Percentiles rank a stretch among this genome's conserved stretches.
Conservation (phyloP, 2,329 filamentous ascomycete genomes). For the Zalaria sp. region DNA sequence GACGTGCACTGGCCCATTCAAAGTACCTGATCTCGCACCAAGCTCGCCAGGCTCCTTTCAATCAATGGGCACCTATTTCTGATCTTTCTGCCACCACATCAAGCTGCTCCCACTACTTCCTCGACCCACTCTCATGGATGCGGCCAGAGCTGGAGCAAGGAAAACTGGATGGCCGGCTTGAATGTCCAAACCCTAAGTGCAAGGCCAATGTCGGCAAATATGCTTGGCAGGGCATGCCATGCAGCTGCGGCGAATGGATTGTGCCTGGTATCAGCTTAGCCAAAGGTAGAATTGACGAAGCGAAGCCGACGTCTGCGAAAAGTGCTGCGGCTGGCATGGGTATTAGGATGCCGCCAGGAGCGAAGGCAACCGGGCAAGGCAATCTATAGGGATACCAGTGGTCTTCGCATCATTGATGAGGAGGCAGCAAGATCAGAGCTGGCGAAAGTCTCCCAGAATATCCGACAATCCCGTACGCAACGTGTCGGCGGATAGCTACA, state of each 20-base stretch:
- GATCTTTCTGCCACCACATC: constrained; percentile 17
- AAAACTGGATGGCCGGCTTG: constrained; percentile 67
- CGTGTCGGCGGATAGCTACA: too few relatives aligned
- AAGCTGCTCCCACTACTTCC: constrained; percentile 71
- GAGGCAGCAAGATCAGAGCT: too few relatives aligned
- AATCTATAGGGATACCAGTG: constrained; percentile 7
- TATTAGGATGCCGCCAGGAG: constrained; percentile 18
- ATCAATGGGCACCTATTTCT: constrained; percentile 4
- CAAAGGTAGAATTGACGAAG: constrained; percentile 67
- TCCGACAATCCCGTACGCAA: too few relatives aligned
- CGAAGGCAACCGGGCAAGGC: constrained; percentile 2
- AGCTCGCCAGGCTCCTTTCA: constrained; percentile 7
- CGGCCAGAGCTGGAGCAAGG: constrained; percentile 68
- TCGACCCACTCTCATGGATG: constrained; percentile 96
- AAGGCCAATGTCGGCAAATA: constrained; percentile 79
- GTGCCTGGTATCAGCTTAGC: constrained; percentile 81
- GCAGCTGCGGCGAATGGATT: constrained; percentile 82
- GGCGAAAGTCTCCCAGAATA: too few relatives aligned
- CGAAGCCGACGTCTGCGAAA: constrained; percentile 7
- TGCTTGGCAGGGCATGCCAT: constrained; percentile 89
- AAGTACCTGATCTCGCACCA: constrained; percentile 55
- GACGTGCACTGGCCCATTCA: constrained; percentile 47
- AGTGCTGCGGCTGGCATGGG: constrained; percentile 12
- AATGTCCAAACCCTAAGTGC: constrained; percentile 61
- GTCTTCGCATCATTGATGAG: too few relatives aligned